These are phyloP conservation scores for Rhodotorula sp. DNA, from an alignment of 1,284 basidiomycete genomes.

Conservation along the genomic window DNA sequence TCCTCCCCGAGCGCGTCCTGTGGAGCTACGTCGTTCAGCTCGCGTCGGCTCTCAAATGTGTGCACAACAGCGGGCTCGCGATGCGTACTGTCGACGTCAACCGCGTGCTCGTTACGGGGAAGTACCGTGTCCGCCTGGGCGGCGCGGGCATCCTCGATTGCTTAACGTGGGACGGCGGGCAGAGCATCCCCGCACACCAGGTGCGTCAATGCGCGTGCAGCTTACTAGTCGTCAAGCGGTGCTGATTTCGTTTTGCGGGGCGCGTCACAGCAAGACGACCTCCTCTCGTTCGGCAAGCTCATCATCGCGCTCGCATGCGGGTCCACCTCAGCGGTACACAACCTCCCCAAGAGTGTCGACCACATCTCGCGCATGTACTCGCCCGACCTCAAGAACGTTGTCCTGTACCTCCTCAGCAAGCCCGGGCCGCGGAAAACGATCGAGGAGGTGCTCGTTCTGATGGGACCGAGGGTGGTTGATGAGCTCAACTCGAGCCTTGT, in stretches of 20 bases:
- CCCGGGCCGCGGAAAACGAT: slow-evolving; percentile 68
- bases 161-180: slow-evolving; percentile 69
- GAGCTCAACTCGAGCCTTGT: slow-evolving; percentile 82
- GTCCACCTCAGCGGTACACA: slow-evolving; percentile 63
- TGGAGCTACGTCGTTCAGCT: slow-evolving; percentile 96
- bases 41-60: slow-evolving; percentile 78
- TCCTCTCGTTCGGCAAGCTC: slow-evolving; percentile 81
- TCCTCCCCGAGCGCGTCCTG: slow-evolving; percentile 75
- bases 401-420: slow-evolving; percentile 75
- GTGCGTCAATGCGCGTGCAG: slow-evolving; percentile 48
- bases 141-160: slow-evolving; percentile 85
- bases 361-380: slow-evolving; percentile 73
- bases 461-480: slow-evolving; percentile 69
- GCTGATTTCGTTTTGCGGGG: neutral
- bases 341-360: slow-evolving; percentile 76
- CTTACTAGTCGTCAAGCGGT: too few relatives aligned
- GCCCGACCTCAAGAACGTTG: slow-evolving; percentile 76
- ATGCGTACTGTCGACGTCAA: slow-evolving; percentile 81
- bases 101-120: slow-evolving; percentile 84
- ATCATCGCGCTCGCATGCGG: slow-evolving; percentile 78
- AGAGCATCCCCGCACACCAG: slow-evolving; percentile 65
- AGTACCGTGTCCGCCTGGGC: slow-evolving; percentile 71
- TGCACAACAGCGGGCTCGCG: slow-evolving; percentile 80
- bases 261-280: slow-evolving; percentile 71
- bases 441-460: slow-evolving; percentile 75